phyloP scores from a whole-genome alignment of 768 basidiomycete species.

The Dioszegia hungarica region DNA sequence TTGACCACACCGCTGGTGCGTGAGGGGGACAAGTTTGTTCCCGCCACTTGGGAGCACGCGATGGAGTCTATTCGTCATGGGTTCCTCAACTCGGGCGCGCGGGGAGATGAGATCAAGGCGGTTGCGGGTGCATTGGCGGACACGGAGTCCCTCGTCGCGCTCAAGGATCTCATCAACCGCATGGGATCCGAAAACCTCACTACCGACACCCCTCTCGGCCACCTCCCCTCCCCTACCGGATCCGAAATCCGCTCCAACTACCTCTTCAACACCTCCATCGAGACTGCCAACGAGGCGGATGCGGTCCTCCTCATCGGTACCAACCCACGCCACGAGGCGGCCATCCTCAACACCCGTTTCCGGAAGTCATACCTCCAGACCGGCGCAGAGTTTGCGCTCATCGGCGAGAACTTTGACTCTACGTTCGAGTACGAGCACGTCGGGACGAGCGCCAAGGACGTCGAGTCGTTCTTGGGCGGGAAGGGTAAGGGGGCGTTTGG shows the following conservation, averaged over 20 bases:
- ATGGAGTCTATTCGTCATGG: constrained; percentile 73
- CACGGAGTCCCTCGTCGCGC: constrained; percentile 83
- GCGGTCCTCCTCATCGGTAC: constrained; percentile 89
- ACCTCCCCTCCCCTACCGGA: constrained; percentile 66
- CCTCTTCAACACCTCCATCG: constrained; percentile 89
- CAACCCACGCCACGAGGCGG: constrained; percentile 94
- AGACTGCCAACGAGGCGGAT: constrained; percentile 85
- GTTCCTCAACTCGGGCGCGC: constrained; percentile 70
- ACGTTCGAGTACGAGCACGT: constrained; percentile 91
- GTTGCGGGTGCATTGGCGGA: constrained; percentile 90
- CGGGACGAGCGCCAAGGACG: constrained; percentile 67
- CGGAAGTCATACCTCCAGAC: constrained; percentile 90
- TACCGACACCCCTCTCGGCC: constrained; percentile 68
- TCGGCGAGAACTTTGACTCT: constrained; percentile 86
- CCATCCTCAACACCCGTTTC: constrained; percentile 94
- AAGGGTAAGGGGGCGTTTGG: constrained; percentile 66
- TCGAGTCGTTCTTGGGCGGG: constrained; percentile 65
- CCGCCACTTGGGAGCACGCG: constrained; percentile 87
- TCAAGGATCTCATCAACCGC: constrained; percentile 88
- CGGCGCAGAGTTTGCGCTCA: constrained; percentile 75
- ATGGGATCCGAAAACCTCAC: constrained; percentile 91
- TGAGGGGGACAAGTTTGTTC: constrained; percentile 84
- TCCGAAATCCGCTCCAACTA: constrained; percentile 93
- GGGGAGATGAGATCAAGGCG: constrained; percentile 88
- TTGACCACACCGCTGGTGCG: constrained; percentile 87